Evolutionary conservation across 805 yeast species (phyloP).

Genomic region (Starmerella geochares): DNA sequence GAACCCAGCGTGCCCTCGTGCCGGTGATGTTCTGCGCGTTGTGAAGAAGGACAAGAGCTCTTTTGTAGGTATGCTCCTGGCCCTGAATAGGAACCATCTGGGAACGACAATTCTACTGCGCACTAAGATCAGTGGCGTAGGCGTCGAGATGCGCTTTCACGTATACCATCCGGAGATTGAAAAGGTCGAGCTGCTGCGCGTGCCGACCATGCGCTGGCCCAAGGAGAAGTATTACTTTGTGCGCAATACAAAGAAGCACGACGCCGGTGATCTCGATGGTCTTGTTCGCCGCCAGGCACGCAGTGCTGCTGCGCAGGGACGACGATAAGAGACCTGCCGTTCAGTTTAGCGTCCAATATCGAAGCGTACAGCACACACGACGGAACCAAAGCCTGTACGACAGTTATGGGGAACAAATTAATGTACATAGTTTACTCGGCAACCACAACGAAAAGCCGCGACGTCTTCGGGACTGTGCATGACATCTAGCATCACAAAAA

Average conservation of each 20-base stretch:
- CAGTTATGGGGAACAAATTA: too few relatives aligned
- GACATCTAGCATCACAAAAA: too few relatives aligned
- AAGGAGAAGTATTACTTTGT: conserved; percentile 86
- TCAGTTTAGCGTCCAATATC: too few relatives aligned
- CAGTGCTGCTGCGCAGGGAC: neutral
- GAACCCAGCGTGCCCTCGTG: conserved; percentile 45
- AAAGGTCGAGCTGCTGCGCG: conserved; percentile 65
- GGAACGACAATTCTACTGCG: conserved; percentile 72
- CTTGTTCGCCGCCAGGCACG: conserved; percentile 30
- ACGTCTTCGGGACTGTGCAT: too few relatives aligned
- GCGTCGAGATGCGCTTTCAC: conserved; percentile 75
- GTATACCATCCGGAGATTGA: conserved; percentile 69
- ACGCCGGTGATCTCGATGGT: conserved; percentile 33
- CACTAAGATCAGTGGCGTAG: conserved; percentile 70
- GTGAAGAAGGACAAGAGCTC: conserved; percentile 49
- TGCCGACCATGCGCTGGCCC: conserved; percentile 58
- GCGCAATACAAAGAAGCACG: conserved; percentile 43
- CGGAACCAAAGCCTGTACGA: too few relatives aligned
- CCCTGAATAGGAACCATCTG: conserved; percentile 59
- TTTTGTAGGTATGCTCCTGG: conserved; percentile 70
- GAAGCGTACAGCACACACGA: too few relatives aligned
- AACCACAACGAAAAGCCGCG: too few relatives aligned
- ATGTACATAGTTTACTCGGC: neutral
- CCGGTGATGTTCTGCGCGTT: conserved; percentile 77
- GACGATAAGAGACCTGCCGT: neutral